These are phyloP conservation scores for Cyclospora cayetanensis DNA, from an alignment of 169 alveolate species.

Conservation along the genomic window DNA sequence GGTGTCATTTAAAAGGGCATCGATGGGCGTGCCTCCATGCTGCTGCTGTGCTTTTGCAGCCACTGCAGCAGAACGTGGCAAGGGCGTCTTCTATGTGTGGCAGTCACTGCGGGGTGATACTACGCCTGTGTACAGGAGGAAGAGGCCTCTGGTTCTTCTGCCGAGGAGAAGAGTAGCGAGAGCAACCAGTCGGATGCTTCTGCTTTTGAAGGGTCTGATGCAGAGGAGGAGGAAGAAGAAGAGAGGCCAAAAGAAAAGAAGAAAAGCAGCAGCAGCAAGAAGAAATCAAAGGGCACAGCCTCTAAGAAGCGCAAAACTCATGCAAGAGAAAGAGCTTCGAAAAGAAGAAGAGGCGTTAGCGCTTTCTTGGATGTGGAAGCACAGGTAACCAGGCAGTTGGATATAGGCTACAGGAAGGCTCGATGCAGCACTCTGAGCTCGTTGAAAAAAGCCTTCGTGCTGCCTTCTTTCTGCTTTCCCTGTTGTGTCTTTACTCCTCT, in stretches of 20 bases:
- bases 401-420: not conserved
- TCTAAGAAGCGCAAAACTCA: too few species aligned
- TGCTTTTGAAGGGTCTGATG: not conserved
- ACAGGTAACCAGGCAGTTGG: not conserved
- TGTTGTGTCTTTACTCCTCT: not conserved
- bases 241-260: not conserved
- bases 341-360: slow-evolving; percentile 5
- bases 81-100: too few species aligned
- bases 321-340: not conserved
- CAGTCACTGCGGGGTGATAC: too few species aligned
- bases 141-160: not conserved
- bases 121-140: too few species aligned
- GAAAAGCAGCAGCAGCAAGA: not conserved
- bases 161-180: not conserved
- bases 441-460: not conserved
- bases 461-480: not conserved
- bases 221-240: not conserved
- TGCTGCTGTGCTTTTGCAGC: too few species aligned
- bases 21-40: too few species aligned
- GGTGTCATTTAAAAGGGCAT: too few species aligned
- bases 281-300: not conserved
- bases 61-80: too few species aligned
- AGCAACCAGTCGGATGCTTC: not conserved
- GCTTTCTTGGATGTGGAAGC: slow-evolving; percentile 63
- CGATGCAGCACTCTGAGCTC: not conserved